Conservation (phyloP, 1,139 yeast species). For the Magnusiomyces paraingens region DNA sequence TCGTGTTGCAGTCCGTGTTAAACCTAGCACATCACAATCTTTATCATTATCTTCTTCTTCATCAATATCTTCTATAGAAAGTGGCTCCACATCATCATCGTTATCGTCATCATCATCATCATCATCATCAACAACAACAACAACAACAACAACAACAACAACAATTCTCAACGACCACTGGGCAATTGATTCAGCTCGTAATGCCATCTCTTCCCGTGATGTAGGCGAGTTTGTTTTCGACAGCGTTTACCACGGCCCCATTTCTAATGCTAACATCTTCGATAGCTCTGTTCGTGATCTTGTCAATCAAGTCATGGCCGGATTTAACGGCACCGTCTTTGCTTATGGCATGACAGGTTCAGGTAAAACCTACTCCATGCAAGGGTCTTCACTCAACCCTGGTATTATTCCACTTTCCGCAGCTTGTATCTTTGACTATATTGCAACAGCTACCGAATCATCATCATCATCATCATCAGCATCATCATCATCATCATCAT, state of each 20-base stretch:
- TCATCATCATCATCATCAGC: slow-evolving; percentile 11
- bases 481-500: slow-evolving; percentile 21
- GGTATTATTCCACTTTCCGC: slow-evolving; percentile 78
- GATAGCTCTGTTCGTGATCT: slow-evolving; percentile 52
- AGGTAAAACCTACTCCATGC: slow-evolving; percentile 90
- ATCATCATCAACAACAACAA: background rate
- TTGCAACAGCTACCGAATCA: slow-evolving; percentile 28
- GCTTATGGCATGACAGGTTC: slow-evolving; percentile 97
- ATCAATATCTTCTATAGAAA: background rate
- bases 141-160: background rate
- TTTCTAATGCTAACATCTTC: slow-evolving; percentile 57
- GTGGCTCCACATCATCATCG: background rate
- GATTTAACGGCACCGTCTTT: slow-evolving; percentile 83
- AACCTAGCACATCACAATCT: slow-evolving; percentile 25
- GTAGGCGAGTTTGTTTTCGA: slow-evolving; percentile 58
- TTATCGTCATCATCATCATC: background rate
- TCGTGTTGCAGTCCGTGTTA: slow-evolving; percentile 33
- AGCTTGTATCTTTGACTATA: slow-evolving; percentile 51
- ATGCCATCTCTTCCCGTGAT: slow-evolving; percentile 26
- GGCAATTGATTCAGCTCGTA: slow-evolving; percentile 17
- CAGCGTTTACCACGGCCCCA: slow-evolving; percentile 52
- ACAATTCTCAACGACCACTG: background rate
- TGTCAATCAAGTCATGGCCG: slow-evolving; percentile 62
- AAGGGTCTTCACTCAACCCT: slow-evolving; percentile 59
- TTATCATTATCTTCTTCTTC: slow-evolving; percentile 22